phyloP scores from a whole-genome alignment of 1,139 yeast genomes.

The Lodderomyces beijingensis region DNA sequence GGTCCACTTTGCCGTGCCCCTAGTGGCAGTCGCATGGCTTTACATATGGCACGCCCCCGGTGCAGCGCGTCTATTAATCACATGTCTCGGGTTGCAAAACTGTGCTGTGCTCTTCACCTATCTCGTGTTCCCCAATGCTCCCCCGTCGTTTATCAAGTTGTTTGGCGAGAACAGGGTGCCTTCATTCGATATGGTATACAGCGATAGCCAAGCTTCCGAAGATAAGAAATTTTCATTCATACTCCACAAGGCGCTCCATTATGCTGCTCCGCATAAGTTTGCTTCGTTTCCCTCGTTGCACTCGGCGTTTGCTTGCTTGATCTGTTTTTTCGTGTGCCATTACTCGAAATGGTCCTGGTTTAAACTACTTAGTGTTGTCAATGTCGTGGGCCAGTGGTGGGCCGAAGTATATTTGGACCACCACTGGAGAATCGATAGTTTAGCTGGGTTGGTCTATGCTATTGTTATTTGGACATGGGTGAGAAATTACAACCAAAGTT shows the following conservation, averaged over 20 bases:
- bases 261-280: constrained; percentile 62
- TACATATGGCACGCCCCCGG: constrained; percentile 65
- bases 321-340: constrained; percentile 43
- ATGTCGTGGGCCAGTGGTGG: constrained; percentile 64
- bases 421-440: constrained; percentile 58
- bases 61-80: constrained; percentile 45
- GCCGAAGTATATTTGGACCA: constrained; percentile 69
- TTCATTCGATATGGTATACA: constrained; percentile 56
- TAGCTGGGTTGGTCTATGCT: constrained; percentile 33
- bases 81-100: constrained; percentile 55
- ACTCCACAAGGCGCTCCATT: constrained; percentile 53
- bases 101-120: constrained; percentile 58
- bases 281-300: constrained; percentile 68
- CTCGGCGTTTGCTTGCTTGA: constrained; percentile 56
- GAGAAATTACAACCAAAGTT: constrained; percentile 18
- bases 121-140: constrained; percentile 58
- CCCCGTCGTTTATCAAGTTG: constrained; percentile 65
- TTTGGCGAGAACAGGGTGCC: constrained; percentile 53
- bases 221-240: constrained; percentile 53
- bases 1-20: constrained; percentile 55
- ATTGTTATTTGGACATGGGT: constrained; percentile 19
- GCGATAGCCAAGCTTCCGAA: constrained; percentile 62
- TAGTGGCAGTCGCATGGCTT: constrained; percentile 57
- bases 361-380: constrained; percentile 27
- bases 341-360: constrained; percentile 36